Conservation (phyloP, 352 stramenopile species). For the Aphanomyces cochlioides region DNA sequence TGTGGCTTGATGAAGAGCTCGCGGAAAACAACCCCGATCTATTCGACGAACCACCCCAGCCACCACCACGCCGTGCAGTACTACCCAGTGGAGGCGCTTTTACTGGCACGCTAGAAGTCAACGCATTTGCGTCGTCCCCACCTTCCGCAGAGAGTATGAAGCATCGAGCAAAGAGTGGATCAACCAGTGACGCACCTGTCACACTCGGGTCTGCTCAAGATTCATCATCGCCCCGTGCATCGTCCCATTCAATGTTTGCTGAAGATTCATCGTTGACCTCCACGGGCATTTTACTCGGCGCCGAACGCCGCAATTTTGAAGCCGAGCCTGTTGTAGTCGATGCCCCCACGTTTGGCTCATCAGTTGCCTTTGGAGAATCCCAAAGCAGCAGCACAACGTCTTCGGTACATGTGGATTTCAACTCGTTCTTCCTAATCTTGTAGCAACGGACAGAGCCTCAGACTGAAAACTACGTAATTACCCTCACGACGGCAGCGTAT, state of each 20-base stretch:
- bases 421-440: no score
- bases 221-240: no score
- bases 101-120: constrained; percentile 12
- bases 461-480: no score
- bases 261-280: background rate
- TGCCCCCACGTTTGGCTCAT: no score
- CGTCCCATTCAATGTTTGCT: background rate
- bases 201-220: no score
- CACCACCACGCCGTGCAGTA: background rate
- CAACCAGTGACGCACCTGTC: background rate
- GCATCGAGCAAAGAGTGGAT: background rate
- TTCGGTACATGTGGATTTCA: background rate
- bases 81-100: constrained; percentile 9
- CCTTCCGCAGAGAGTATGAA: background rate
- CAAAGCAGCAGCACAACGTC: background rate
- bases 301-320: constrained; percentile 14
- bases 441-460: no score
- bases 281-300: constrained; percentile 9
- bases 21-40: constrained; percentile 16
- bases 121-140: background rate
- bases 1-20: constrained; percentile 51
- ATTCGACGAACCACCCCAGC: constrained; percentile 1
- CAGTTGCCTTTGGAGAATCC: background rate
- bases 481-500: no score
- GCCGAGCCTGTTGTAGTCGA: background rate